Evolutionary conservation across 176 grass and related monocot genomes (phyloP).

Genomic region (Juncus effusus): DNA sequence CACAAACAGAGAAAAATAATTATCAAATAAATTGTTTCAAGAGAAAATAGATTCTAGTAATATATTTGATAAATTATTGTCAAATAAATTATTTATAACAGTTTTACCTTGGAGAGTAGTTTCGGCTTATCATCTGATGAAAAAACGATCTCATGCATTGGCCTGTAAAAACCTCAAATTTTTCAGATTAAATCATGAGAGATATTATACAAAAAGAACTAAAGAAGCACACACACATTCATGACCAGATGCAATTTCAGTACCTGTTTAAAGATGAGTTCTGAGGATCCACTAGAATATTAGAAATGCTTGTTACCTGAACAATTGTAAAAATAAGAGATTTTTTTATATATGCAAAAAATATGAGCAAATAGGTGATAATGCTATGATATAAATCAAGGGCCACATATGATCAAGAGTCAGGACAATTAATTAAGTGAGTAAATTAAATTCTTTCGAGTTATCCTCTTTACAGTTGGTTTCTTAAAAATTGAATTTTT

Average conservation of each 20-base stretch:
- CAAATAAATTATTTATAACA: background rate
- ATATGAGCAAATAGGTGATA: no score
- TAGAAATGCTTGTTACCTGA: slow-evolving; percentile 1
- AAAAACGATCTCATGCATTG: slow-evolving; percentile 27
- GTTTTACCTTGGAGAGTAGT: slow-evolving; percentile 16
- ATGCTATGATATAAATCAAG: no score
- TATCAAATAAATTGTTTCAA: background rate
- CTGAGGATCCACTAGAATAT: slow-evolving; percentile 8
- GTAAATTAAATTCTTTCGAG: no score
- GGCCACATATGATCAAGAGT: no score
- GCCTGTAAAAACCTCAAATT: background rate
- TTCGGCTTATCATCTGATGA: slow-evolving; percentile 28
- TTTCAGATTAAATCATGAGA: slow-evolving; percentile 6
- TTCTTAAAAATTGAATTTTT: no score
- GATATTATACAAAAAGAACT: slow-evolving; percentile 7
- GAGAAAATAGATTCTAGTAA: background rate
- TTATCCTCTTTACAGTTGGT: no score
- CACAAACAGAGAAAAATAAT: background rate
- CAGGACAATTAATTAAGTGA: no score
- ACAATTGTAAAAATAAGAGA: no score
- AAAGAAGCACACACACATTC: background rate
- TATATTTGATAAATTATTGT: background rate
- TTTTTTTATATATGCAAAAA: no score
- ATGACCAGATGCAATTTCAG: no score
- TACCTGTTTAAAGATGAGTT: slow-evolving; percentile 2